Evolutionary conservation across 805 yeast genomes (phyloP).

Genomic region (Yarrowia deformans): DNA sequence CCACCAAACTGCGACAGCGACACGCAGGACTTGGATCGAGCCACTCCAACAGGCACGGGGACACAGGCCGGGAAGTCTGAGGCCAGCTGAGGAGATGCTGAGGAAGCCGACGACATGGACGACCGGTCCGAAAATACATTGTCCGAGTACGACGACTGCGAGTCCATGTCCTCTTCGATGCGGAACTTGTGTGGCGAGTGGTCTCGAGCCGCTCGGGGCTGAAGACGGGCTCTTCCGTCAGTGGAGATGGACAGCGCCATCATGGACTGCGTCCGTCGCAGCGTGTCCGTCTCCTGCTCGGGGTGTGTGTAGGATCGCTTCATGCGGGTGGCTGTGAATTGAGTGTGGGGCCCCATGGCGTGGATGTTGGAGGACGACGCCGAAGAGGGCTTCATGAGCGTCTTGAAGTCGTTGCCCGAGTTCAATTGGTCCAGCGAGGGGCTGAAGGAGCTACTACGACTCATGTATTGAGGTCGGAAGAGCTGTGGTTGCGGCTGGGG

Average conservation of each 20-base stretch:
- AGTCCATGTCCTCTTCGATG: slow-evolving; percentile 23
- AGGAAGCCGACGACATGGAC: slow-evolving; percentile 33
- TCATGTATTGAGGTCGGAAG: slow-evolving; percentile 15
- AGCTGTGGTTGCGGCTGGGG: slow-evolving; percentile 21
- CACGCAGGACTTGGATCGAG: slow-evolving; percentile 33
- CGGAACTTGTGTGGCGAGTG: slow-evolving; percentile 34
- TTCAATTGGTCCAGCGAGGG: slow-evolving; percentile 21
- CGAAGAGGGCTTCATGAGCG: background rate
- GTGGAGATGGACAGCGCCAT: slow-evolving; percentile 18
- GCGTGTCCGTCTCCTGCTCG: slow-evolving; percentile 14
- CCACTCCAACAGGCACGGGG: slow-evolving; percentile 17
- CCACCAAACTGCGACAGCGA: slow-evolving; percentile 23
- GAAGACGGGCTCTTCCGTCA: slow-evolving; percentile 14
- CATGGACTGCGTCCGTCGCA: slow-evolving; percentile 30
- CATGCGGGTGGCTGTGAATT: slow-evolving; percentile 22
- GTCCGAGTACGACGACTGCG: slow-evolving; percentile 27
- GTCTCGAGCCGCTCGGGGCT: slow-evolving; percentile 7
- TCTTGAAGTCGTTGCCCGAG: background rate
- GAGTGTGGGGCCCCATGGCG: background rate
- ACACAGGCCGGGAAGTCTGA: slow-evolving; percentile 29
- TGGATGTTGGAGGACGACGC: background rate
- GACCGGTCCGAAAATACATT: slow-evolving; percentile 31
- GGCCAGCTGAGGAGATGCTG: slow-evolving; percentile 34
- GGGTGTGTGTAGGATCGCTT: slow-evolving; percentile 30
- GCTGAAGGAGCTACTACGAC: slow-evolving; percentile 22